These are phyloP conservation scores for Hypoxylon subgilvum DNA, from an alignment of 495 filamentous ascomycete genomes.

Conservation along the genomic window DNA sequence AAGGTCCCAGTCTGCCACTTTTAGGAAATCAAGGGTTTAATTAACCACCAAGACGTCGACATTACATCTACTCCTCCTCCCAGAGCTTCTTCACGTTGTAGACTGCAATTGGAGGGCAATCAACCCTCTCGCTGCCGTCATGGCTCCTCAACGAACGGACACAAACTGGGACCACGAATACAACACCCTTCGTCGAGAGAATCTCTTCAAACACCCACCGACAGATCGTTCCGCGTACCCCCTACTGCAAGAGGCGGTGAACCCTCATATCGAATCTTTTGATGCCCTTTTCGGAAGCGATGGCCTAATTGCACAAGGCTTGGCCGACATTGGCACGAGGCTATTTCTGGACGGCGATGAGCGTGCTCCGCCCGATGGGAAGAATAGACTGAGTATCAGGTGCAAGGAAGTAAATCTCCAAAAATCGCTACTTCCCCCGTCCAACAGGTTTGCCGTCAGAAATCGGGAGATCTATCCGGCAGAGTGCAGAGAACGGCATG, in stretches of 20 bases:
- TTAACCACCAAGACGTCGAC: too few species aligned
- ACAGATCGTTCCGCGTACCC: constrained; percentile 88
- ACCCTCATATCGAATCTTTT: constrained; percentile 93
- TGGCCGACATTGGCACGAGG: constrained; percentile 90
- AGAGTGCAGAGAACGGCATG: constrained; percentile 93
- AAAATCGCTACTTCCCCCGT: constrained; percentile 72
- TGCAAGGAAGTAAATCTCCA: constrained; percentile 79
- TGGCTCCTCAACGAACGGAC: constrained; percentile 60
- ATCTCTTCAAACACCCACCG: constrained; percentile 86
- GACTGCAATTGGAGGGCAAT: constrained; percentile 5
- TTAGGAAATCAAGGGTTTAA: too few species aligned
- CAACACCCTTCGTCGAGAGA: constrained; percentile 79
- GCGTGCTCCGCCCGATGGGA: constrained; percentile 56
- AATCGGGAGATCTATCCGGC: constrained; percentile 87
- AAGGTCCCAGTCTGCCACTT: too few species aligned
- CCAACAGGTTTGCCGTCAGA: constrained; percentile 76
- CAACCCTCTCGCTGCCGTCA: constrained; percentile 48
- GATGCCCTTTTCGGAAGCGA: constrained; percentile 81
- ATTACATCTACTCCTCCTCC: too few species aligned
- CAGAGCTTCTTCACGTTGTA: too few species aligned
- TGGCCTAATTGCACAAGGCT: constrained; percentile 71
- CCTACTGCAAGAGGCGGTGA: constrained; percentile 76
- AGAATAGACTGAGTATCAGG: constrained; percentile 75
- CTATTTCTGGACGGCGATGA: constrained; percentile 80
- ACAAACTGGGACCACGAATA: constrained; percentile 82